Evolutionary conservation across 2,329 filamentous ascomycete genomes (phyloP), one percentile per base, ranked within the genome.

Genomic region (Tolypocladium nubicola): DNA sequence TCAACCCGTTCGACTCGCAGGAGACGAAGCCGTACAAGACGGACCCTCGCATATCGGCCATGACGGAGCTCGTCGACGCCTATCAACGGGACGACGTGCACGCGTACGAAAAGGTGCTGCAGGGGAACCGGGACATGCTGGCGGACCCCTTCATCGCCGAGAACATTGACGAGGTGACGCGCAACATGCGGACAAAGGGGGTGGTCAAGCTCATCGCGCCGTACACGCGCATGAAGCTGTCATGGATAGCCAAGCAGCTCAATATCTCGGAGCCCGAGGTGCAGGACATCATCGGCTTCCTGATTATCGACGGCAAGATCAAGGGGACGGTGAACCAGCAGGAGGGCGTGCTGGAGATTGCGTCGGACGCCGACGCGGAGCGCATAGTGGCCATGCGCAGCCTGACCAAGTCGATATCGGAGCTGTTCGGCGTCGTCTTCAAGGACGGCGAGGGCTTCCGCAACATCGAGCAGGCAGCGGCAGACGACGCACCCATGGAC

Each of bases 21-120:
- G 94, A 99, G 76, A 97, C 93, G 21, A 97, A 97, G 75, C 94
- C 94, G 0, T 99, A 99, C 79, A 93, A 91, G 75, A 93, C 89
- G 64, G 93, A 99, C 70, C 89, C 91, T 7, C 89, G 93, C 58
- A 97, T 99, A 64, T 88, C 90, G 2, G 93, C 91, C 64, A 99
- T 99, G 93, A 97, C 92, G 2, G 89, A 97, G 65, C 82, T 99
- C 1, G 94, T 99, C 26, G 92, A 97, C 66, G 91, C 94, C 13
- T 99, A 96, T 72, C 94, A 97, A 74, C 85, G 89, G 58, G 93
- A 97, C 67, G 93, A 97, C 69, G 93, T 99, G 63, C 88, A 93
- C 70, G 80, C 83, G 63, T 99, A 99, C 73, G 90, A 97, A 73
- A 85, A 83, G 56, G 91, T 97, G 41, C 78, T 99, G 57, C 85